Percentiles rank a stretch among this genome's conserved stretches.
Conservation (phyloP, 106 monocot species). For the Dendrobium officinale region DNA sequence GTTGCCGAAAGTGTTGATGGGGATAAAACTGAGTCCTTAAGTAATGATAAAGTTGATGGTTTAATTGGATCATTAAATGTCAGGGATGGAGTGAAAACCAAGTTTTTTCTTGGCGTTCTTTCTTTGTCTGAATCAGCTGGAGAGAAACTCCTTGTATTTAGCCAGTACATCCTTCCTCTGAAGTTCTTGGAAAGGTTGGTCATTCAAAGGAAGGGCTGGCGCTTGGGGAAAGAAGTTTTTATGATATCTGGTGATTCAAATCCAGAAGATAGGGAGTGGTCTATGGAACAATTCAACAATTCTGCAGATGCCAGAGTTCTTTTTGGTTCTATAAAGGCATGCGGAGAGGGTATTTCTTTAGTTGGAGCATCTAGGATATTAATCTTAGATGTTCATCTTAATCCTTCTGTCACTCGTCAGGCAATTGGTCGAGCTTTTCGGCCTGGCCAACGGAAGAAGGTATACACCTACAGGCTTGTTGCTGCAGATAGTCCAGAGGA, state of each 20-base stretch:
- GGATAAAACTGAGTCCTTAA: constrained; percentile 23
- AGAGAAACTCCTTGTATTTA: constrained; percentile 76
- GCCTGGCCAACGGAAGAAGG: constrained; percentile 73
- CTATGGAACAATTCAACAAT: constrained; percentile 85
- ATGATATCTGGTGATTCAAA: constrained; percentile 76
- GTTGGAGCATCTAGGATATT: constrained; percentile 83
- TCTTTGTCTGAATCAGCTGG: constrained; percentile 50
- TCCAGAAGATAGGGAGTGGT: constrained; percentile 58
- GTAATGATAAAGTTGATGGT: constrained; percentile 33
- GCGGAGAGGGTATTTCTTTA: constrained; percentile 93
- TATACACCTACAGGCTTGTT: constrained; percentile 69
- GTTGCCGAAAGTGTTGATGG: constrained; percentile 38
- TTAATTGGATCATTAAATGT: constrained; percentile 34
- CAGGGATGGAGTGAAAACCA: constrained; percentile 82
- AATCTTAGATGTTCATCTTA: constrained; percentile 85
- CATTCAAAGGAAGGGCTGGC: constrained; percentile 59
- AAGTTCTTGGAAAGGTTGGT: constrained; percentile 77
- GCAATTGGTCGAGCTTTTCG: constrained; percentile 93
- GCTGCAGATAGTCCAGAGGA: constrained; percentile 74
- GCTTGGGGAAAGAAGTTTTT: constrained; percentile 68
- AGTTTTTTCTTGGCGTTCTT: constrained; percentile 61
- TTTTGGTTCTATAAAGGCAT: constrained; percentile 94
- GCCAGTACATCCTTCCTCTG: constrained; percentile 85
- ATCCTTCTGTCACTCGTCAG: constrained; percentile 92
- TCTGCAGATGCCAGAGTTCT: constrained; percentile 74